A percentile compares a stretch with the other conserved stretches of the same genome.
These are phyloP conservation scores for Quercus wislizeni DNA, from an alignment of 306 rosid genomes.

Conservation along the genomic window DNA sequence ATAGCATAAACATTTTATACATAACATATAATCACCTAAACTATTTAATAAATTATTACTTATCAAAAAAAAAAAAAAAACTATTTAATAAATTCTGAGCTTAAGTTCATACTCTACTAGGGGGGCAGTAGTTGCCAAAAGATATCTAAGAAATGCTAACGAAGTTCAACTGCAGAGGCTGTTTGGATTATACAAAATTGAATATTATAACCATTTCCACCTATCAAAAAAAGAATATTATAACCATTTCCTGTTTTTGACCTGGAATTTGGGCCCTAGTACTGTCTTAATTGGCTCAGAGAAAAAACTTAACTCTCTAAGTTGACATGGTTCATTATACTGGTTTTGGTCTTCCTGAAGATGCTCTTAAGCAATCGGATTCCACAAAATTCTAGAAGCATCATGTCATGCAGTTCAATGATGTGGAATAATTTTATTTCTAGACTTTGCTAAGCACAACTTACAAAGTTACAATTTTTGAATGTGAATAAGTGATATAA, in stretches of 20 bases:
- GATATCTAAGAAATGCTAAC: not conserved
- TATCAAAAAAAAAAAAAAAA: not conserved
- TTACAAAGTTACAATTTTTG: not conserved
- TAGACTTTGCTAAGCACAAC: not conserved
- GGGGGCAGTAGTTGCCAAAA: not conserved
- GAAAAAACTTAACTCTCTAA: not conserved
- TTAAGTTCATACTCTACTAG: not conserved
- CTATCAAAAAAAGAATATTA: not conserved
- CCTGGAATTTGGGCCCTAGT: not conserved
- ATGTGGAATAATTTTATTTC: not conserved
- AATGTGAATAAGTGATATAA: not conserved
- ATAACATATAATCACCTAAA: not conserved
- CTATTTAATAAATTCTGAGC: too few species aligned
- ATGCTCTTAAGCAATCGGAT: not conserved
- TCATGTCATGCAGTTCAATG: not conserved
- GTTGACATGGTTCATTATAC: not conserved
- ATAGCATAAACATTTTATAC: not conserved
- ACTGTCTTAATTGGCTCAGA: not conserved
- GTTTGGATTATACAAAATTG: not conserved
- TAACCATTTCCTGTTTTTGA: not conserved
- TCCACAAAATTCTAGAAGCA: not conserved
- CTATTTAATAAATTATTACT: not conserved
- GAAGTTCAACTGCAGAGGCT: not conserved
- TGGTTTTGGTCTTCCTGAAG: not conserved
- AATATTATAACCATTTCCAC: not conserved